Evolutionary conservation across 2,329 filamentous ascomycete genomes (phyloP).

Genomic region (Ustulina deusta): DNA sequence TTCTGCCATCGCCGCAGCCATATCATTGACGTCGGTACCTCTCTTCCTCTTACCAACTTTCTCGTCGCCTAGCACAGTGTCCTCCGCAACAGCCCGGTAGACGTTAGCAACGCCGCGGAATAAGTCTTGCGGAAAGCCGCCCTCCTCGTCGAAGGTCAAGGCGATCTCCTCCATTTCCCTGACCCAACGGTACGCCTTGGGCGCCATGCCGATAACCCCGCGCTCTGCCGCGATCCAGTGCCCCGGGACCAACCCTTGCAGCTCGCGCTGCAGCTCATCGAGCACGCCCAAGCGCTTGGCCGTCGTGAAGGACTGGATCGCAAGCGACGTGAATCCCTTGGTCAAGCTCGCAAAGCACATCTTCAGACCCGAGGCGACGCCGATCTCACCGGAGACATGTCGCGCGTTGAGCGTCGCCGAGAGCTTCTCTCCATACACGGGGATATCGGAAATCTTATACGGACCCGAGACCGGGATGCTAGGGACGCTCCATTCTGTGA

Average conservation of each 20-base stretch:
- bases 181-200: conserved; percentile 83
- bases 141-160: conserved; percentile 72
- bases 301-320: conserved; percentile 77
- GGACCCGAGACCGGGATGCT: conserved; percentile 65
- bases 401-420: conserved; percentile 60
- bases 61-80: conserved; percentile 70
- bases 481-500: conserved; percentile 56
- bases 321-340: conserved; percentile 76
- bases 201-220: conserved; percentile 70
- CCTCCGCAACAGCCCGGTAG: conserved; percentile 71
- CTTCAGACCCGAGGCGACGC: conserved; percentile 70
- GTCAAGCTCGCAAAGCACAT: conserved; percentile 73
- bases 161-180: conserved; percentile 82
- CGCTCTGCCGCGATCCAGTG: conserved; percentile 61
- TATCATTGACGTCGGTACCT: conserved; percentile 68
- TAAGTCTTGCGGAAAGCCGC: conserved; percentile 68
- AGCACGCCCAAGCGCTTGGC: conserved; percentile 73
- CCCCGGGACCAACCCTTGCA: conserved; percentile 63
- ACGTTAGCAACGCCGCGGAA: conserved; percentile 72
- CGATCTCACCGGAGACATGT: conserved; percentile 63
- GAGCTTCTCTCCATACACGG: conserved; percentile 57
- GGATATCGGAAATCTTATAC: conserved; percentile 55
- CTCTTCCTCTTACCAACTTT: conserved; percentile 67
- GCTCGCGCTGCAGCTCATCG: conserved; percentile 66
- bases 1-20: conserved; percentile 58